These are phyloP conservation scores for Betula pendula DNA, from an alignment of 306 rosid genomes.

Conservation along the genomic window DNA sequence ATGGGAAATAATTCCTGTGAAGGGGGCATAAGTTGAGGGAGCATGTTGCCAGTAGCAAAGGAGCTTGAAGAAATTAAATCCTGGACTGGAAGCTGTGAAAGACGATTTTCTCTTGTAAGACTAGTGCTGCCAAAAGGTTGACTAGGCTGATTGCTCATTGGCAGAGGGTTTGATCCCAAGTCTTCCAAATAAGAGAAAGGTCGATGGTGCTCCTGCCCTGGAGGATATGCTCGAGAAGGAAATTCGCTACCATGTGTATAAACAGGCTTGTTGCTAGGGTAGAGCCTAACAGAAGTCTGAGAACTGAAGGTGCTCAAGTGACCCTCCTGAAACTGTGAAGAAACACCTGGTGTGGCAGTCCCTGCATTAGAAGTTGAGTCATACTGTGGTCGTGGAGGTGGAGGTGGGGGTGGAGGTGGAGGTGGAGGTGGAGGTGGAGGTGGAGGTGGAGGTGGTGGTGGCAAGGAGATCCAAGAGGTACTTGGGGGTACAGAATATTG, in stretches of 20 bases:
- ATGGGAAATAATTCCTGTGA: constrained; percentile 46
- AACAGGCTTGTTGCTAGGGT: constrained; percentile 34
- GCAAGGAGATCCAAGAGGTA: constrained; percentile 59
- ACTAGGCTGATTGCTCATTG: constrained; percentile 38
- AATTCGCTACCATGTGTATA: constrained; percentile 49
- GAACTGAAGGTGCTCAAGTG: constrained; percentile 53
- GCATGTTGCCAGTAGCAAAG: constrained; percentile 42
- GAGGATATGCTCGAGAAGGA: constrained; percentile 46
- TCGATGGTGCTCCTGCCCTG: constrained; percentile 48
- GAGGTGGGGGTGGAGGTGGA: too few relatives aligned
- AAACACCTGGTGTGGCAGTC: constrained; percentile 39
- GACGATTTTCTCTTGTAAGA: constrained; percentile 42
- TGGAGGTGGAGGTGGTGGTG: constrained; percentile 49
- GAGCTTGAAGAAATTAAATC: constrained; percentile 47
- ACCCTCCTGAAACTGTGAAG: constrained; percentile 56
- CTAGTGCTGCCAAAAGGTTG: constrained; percentile 40
- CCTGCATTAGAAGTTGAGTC: constrained; percentile 43
- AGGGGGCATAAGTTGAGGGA: constrained; percentile 48
- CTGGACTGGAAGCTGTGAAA: constrained; percentile 41
- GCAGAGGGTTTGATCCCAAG: constrained; percentile 39
- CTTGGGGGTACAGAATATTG: constrained; percentile 46
- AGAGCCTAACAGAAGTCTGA: constrained; percentile 45
- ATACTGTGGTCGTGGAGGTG: constrained; percentile 44
- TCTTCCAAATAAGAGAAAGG: constrained; percentile 43
- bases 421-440: too few relatives aligned